Evolutionary conservation across 2,329 filamentous ascomycete species (phyloP).

Genomic region (Ampelomyces quisqualis): DNA sequence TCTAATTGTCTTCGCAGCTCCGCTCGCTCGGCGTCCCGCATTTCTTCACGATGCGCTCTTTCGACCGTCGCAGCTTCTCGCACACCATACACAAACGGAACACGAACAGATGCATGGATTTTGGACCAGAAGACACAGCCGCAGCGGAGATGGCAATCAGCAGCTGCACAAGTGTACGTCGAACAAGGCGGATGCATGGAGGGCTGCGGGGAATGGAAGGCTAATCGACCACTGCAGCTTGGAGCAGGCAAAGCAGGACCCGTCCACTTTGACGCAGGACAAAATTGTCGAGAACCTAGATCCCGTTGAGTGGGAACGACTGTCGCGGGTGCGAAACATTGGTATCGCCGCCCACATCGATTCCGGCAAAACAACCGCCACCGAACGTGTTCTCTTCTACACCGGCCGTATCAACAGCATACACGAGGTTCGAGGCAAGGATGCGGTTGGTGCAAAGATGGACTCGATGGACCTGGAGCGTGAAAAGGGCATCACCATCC

Average conservation of each 20-base stretch:
- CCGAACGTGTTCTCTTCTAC: conserved; percentile 96
- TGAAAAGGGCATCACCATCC: conserved; percentile 98
- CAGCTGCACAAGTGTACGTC: conserved; percentile 43
- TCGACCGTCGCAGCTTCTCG: conserved; percentile 37
- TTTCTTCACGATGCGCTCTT: conserved; percentile 35
- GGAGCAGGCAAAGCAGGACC: conserved; percentile 60
- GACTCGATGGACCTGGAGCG: conserved; percentile 99
- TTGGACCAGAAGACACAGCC: conserved; percentile 18
- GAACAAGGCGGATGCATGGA: background rate
- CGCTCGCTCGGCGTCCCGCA: conserved; percentile 24
- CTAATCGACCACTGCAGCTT: conserved; percentile 32
- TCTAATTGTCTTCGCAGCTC: conserved; percentile 32
- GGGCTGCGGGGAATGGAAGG: conserved; percentile 11
- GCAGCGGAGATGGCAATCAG: conserved; percentile 42
- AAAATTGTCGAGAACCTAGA: conserved; percentile 77
- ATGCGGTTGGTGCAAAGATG: conserved; percentile 97
- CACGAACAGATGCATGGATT: conserved; percentile 34
- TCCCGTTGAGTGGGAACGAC: conserved; percentile 72
- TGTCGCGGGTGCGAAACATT: conserved; percentile 89
- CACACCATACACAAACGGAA: conserved; percentile 30
- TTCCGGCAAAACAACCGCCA: conserved; percentile 95
- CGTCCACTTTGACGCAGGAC: conserved; percentile 59
- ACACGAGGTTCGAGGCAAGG: conserved; percentile 93
- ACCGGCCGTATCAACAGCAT: conserved; percentile 96
- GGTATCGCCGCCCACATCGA: conserved; percentile 99